Evolutionary conservation across 805 yeast genomes (phyloP), one percentile per base, ranked within the genome.

Genomic region (Yueomyces sinensis): DNA sequence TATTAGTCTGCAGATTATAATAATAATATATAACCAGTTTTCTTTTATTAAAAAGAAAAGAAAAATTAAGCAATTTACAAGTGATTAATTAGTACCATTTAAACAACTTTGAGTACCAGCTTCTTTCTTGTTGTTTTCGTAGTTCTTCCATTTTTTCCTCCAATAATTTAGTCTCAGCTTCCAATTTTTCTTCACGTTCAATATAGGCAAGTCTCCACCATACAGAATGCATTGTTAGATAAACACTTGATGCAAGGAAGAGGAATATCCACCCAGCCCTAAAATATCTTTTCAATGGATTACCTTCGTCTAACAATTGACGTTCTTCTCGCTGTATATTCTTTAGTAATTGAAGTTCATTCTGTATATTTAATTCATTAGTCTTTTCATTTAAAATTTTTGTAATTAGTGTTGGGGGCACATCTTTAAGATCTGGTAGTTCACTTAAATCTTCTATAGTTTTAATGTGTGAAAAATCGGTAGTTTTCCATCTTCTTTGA

Each of bases 181-280:
- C 27, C 18, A 45, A 37, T 18, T 48, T 50, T 5, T 29, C 22
- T 19, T 54, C 58, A n/a, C 42, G 44, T 34, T 48, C 50, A 4
- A 46, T 45, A 31, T 46, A 46, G 32, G 49, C 58, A 17, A 47
- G 35, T 25, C 40, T 42, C 56, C 59, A 52, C 59, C 58, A 54
- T 2, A 41, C 14, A 16, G 34, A 45, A 29, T 56, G 58, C 25
- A 44, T 43, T 4, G 37, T 24, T 30, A 56, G 38, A 31, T 53
- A 56, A 4, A 50, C 48, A 14, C 52, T 39, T 1, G 59, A 54
- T 33, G 57, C 46, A 55, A 54, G 45, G 17, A 56, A 29, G 11
- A 56, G 31, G 20, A 56, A 49, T 5, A 52, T 42, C 57, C 58
- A 52, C 9, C 44, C 36, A 4, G 60, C 53, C 33, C 58, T 46